Evolutionary conservation across 2,329 filamentous ascomycete genomes (phyloP).

Genomic region (Claviceps lovelessii): DNA sequence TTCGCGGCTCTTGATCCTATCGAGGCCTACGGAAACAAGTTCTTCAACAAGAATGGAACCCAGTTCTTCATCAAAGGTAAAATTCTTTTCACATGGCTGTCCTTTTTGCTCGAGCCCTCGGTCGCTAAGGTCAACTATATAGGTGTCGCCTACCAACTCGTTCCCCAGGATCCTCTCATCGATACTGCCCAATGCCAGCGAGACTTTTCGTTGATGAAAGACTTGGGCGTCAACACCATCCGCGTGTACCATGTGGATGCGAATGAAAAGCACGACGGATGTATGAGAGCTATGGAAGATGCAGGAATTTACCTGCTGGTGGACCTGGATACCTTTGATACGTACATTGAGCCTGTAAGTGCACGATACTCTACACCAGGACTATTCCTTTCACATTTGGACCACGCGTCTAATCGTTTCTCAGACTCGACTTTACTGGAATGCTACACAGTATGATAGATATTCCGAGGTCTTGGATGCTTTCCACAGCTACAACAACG

Average conservation of each 20-base stretch:
- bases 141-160: constrained; percentile 62
- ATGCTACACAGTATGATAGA: constrained; percentile 50
- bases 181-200: constrained; percentile 61
- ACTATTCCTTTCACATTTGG: not conserved
- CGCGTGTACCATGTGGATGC: constrained; percentile 81
- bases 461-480: constrained; percentile 63
- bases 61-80: constrained; percentile 76
- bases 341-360: constrained; percentile 50
- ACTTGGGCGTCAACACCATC: constrained; percentile 68
- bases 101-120: not conserved
- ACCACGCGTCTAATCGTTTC: not conserved
- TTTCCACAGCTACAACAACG: constrained; percentile 65
- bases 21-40: constrained; percentile 57
- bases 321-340: constrained; percentile 64
- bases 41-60: constrained; percentile 66
- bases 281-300: constrained; percentile 67
- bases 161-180: constrained; percentile 56
- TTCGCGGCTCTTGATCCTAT: constrained; percentile 32
- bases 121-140: constrained; percentile 2
- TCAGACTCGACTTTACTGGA: constrained; percentile 54
- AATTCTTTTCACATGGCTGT: constrained; percentile 1
- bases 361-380: not conserved
- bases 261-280: constrained; percentile 54
- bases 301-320: constrained; percentile 74
- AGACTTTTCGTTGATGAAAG: constrained; percentile 65